These are phyloP conservation scores for Kazachstania sp. DNA, from an alignment of 1,139 yeast species.

Conservation along the genomic window DNA sequence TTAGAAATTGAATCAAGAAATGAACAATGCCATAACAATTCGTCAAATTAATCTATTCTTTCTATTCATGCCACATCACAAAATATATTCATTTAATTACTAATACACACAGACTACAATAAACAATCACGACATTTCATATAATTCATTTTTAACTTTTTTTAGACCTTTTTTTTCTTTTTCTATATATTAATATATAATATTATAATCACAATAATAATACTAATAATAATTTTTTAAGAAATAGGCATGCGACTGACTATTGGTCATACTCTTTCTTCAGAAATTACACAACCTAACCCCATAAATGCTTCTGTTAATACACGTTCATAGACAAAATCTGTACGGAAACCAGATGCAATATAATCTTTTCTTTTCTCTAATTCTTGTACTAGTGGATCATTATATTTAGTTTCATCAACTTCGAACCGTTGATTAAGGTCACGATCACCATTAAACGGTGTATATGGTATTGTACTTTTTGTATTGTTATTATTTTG, in stretches of 20 bases:
- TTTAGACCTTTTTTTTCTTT: too few species aligned
- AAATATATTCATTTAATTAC: background rate
- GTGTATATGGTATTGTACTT: constrained; percentile 63
- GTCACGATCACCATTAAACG: constrained; percentile 85
- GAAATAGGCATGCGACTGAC: background rate
- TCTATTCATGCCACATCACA: too few species aligned
- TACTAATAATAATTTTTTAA: background rate
- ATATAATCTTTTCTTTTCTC: constrained; percentile 57
- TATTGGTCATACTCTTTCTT: constrained; percentile 35
- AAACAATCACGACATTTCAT: too few species aligned
- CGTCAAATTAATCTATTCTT: too few species aligned
- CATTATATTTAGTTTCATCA: constrained; percentile 41
- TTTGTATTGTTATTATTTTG: constrained; percentile 16
- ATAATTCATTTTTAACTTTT: too few species aligned
- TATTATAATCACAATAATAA: background rate
- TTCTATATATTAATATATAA: too few species aligned
- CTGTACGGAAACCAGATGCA: constrained; percentile 80
- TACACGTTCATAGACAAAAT: constrained; percentile 63
- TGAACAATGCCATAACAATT: background rate
- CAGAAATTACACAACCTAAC: constrained; percentile 66
- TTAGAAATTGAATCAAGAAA: background rate
- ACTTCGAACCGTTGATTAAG: constrained; percentile 37
- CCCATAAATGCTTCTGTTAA: constrained; percentile 87
- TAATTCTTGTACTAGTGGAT: constrained; percentile 54
- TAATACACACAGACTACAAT: background rate